A percentile compares a stretch with the other conserved stretches of the same genome.
phyloP scores from a whole-genome alignment of 2,329 filamentous ascomycete species.

The Pseudocercospora musae region DNA sequence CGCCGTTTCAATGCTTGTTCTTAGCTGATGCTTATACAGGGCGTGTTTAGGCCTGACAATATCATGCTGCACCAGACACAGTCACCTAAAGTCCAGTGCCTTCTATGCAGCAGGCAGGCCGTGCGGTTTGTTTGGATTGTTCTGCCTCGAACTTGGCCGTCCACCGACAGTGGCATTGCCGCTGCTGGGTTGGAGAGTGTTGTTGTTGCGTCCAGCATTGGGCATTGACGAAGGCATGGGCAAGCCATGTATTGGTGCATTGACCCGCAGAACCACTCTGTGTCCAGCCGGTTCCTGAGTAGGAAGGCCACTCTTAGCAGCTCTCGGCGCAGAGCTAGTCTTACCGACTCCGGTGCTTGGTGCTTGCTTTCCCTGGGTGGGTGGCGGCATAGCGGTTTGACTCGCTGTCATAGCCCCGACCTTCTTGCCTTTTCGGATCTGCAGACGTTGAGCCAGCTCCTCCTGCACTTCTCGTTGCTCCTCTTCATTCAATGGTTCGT shows the following conservation, averaged over 20 bases:
- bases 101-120: background rate
- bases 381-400: slow-evolving; percentile 9
- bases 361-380: background rate
- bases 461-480: slow-evolving; percentile 31
- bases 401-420: slow-evolving; percentile 68
- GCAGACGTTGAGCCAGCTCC: slow-evolving; percentile 45
- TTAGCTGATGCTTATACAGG: background rate
- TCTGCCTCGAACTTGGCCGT: background rate
- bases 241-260: background rate
- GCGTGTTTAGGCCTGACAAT: background rate
- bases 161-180: too few relatives aligned
- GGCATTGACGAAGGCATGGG: background rate
- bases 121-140: background rate
- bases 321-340: background rate
- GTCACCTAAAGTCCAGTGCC: background rate
- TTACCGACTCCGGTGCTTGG: background rate
- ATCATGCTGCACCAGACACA: background rate
- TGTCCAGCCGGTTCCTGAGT: background rate
- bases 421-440: slow-evolving; percentile 52
- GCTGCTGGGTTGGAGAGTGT: background rate
- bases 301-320: background rate
- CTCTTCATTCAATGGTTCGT: slow-evolving; percentile 32
- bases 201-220: background rate
- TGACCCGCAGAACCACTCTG: background rate
- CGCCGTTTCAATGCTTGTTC: background rate